These are phyloP conservation scores for Amoeboaphelidium protococcarum DNA, from an alignment of 371 early-diverging fungal genomes.

Conservation along the genomic window DNA sequence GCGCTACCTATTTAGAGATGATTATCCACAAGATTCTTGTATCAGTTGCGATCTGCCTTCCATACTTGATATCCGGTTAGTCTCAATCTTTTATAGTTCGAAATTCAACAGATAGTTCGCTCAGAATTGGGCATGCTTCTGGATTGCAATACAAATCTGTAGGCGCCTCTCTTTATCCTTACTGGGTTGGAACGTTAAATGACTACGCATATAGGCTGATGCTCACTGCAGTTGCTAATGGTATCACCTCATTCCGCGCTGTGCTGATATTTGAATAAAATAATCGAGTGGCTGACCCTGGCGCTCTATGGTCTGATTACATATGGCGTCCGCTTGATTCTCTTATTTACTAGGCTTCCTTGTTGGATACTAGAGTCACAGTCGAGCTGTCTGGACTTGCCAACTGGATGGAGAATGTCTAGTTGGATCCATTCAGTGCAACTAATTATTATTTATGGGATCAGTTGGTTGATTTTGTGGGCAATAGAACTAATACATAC, in stretches of 20 bases:
- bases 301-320: background rate
- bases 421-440: background rate
- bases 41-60: too few species aligned
- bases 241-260: background rate
- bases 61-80: too few species aligned
- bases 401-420: background rate
- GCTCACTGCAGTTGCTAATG: background rate
- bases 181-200: background rate
- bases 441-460: background rate
- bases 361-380: background rate
- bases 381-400: background rate
- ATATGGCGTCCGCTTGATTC: background rate
- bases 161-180: background rate
- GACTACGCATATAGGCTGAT: background rate
- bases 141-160: background rate
- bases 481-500: background rate
- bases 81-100: too few species aligned
- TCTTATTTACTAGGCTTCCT: background rate
- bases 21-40: too few species aligned
- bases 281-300: background rate
- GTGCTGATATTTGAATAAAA: background rate
- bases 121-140: background rate
- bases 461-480: background rate
- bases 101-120: background rate
- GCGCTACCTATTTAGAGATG: too few species aligned